Base-by-base conservation (phyloP, 148 eudicot species). In the Chenopodium suecicum region DNA sequence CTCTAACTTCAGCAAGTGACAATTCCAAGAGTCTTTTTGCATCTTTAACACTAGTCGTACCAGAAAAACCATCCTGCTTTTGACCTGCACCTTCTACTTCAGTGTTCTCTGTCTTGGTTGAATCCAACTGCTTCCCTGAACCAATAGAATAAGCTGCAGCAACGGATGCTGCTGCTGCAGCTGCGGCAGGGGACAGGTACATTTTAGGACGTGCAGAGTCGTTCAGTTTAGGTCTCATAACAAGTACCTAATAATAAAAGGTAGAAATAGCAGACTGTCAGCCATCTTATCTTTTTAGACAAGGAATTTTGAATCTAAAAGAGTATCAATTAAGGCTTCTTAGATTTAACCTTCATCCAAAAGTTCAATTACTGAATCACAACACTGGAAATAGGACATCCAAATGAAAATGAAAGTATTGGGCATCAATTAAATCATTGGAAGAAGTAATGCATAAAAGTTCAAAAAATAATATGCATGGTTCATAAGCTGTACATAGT, bases 101-200 rank as follows among this genome's bases (percentile, higher is more conserved):
- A 58, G 67, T 52, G 71, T 56, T 56, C 62, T 16, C 62, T 56
- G 16, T 74, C 78, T 84, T 88, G 60, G 70, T 19, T 47, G 84
- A 54, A 48, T 89, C 92, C 56, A 75, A 76, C 68, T 78, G 86
- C 79, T 81, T 85, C 66, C 88, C 94, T 78, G 94, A 81, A 74
- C 90, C 89, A 79, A 84, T 80, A 46, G 90, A 87, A 80, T 92
- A 97, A 44, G 99, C 98, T 83, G 98, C 97, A 79, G 97, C 88
- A 66, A 97, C 99, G 80, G 99, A 94, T 75, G 99, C 99, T 32
- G 98, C 98, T 9, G 98, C 97, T 2, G 99, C 98, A 7, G 98
- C 98, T 32, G 99, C 98, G 54, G 99, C 99, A 58, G 97, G 91
- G 69, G 99, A 97, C 82, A 87, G 92, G 72, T 90, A 89, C 74